A percentile compares a stretch with the other conserved stretches of the same genome.
Conservation (phyloP, 208 protist genomes). For the Angomonas ambiguus region DNA sequence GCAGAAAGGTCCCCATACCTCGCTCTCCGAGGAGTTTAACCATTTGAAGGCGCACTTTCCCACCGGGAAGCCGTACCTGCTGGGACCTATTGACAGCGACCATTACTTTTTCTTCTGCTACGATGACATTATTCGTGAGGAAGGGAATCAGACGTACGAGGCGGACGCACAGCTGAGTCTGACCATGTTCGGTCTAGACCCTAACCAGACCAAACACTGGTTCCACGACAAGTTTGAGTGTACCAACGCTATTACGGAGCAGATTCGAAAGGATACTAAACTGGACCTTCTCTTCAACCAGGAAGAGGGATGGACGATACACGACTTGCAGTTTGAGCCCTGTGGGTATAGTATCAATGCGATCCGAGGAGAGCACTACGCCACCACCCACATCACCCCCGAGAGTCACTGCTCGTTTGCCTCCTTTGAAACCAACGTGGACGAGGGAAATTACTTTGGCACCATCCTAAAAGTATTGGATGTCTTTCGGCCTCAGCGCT, state of each 20-base stretch:
- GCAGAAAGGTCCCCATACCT: conserved; percentile 84
- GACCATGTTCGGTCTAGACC: conserved; percentile 90
- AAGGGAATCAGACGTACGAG: conserved; percentile 26
- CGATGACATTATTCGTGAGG: conserved; percentile 70
- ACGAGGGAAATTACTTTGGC: conserved; percentile 52
- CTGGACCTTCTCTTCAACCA: conserved; percentile 50
- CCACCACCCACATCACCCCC: conserved; percentile 95
- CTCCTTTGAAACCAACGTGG: conserved; percentile 92
- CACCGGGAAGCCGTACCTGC: conserved; percentile 81
- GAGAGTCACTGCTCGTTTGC: conserved; percentile 92
- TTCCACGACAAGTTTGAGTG: conserved; percentile 73
- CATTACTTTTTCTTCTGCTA: conserved; percentile 92
- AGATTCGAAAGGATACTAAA: conserved; percentile 58
- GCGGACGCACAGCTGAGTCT: conserved; percentile 84
- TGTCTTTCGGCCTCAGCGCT: conserved; percentile 76
- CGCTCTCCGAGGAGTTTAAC: conserved; percentile 72
- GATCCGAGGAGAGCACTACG: conserved; percentile 82
- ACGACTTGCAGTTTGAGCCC: conserved; percentile 91
- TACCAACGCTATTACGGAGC: conserved; percentile 57
- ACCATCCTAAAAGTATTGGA: conserved; percentile 57
- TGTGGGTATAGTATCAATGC: conserved; percentile 95
- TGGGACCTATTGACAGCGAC: conserved; percentile 88
- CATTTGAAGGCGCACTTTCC: conserved; percentile 79
- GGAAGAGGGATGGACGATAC: conserved; percentile 75
- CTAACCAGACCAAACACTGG: conserved; percentile 73